Evolutionary conservation across 2,329 filamentous ascomycete species (phyloP).

Genomic region (Metarhizium sp.): DNA sequence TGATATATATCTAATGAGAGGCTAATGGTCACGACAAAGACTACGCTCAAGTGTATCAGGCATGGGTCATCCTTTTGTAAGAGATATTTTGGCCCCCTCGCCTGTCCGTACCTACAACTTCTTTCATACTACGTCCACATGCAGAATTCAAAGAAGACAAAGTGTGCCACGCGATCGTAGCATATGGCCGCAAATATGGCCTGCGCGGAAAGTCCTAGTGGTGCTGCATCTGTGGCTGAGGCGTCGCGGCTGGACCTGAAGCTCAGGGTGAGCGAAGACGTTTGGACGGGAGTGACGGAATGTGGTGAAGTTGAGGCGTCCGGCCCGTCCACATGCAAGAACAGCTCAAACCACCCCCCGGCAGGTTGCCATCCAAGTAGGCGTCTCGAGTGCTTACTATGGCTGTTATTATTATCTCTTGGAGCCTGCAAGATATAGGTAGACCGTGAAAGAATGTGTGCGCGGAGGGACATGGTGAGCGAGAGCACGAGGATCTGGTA

Average conservation of each 20-base stretch:
- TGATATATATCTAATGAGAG: conserved; percentile 1
- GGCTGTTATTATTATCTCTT: background rate
- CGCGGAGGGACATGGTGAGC: background rate
- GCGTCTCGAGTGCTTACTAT: background rate
- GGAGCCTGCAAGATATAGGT: background rate
- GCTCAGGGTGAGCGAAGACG: background rate
- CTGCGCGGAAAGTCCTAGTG: background rate
- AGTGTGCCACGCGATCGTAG: conserved; percentile 7
- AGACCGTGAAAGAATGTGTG: background rate
- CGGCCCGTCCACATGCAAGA: background rate
- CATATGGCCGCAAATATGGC: conserved; percentile 6
- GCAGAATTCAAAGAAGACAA: conserved; percentile 2
- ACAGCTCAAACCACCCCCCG: background rate
- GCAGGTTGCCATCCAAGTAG: background rate
- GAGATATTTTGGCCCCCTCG: background rate
- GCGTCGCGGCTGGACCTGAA: background rate
- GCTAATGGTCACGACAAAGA: conserved; percentile 5
- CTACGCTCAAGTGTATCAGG: background rate
- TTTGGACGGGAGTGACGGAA: background rate
- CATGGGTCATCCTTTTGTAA: conserved; percentile 6
- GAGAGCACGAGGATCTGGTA: conserved; percentile 1
- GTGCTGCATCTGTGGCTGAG: conserved; percentile 5
- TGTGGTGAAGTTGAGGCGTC: background rate
- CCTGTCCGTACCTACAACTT: background rate
- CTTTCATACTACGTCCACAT: conserved; percentile 3